Percentiles rank a stretch among this genome's conserved stretches.
phyloP scores from a whole-genome alignment of 331 rosid species.

The Quercus phellos region DNA sequence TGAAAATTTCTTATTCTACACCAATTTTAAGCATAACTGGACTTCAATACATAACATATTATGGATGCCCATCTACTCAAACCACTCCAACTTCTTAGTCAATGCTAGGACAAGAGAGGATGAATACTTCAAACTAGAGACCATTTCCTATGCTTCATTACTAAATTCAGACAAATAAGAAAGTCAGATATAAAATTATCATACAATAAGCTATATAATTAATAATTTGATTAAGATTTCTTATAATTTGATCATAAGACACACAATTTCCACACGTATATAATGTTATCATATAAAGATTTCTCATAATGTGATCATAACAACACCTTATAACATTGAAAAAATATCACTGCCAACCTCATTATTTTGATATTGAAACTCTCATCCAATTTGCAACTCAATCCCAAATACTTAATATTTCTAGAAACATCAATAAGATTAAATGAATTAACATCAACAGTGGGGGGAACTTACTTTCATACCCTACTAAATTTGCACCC shows the following conservation, averaged over 20 bases:
- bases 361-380: background rate
- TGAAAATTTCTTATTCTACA: too few relatives aligned
- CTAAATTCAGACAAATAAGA: background rate
- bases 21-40: too few relatives aligned
- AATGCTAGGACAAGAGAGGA: background rate
- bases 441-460: background rate
- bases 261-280: background rate
- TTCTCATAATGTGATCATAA: background rate
- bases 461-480: constrained; percentile 51
- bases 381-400: background rate
- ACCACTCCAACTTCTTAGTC: background rate
- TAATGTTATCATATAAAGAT: too few relatives aligned
- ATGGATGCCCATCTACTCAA: background rate
- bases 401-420: background rate
- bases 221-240: background rate
- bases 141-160: background rate
- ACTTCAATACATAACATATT: background rate
- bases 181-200: background rate
- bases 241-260: background rate
- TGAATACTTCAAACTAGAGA: background rate
- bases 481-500: constrained; percentile 51
- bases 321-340: too few relatives aligned
- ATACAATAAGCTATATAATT: background rate
- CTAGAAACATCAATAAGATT: background rate
- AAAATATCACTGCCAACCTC: background rate